Evolutionary conservation across 2,329 filamentous ascomycete species (phyloP), one percentile per base, ranked within the genome.

Genomic region (Hortaea sp.): DNA sequence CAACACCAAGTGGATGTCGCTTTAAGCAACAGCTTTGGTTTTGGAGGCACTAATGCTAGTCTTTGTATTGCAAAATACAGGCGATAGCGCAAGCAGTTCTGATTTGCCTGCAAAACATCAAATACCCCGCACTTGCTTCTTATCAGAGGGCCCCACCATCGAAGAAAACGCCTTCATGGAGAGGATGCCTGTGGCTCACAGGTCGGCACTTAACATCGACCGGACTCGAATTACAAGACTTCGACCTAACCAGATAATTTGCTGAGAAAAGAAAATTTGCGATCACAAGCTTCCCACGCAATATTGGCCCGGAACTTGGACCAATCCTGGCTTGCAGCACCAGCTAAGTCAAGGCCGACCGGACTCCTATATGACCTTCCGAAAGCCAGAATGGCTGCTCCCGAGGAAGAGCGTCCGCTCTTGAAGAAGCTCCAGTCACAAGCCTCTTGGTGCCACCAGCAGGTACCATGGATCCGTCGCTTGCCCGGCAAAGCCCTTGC

Each of bases 1-100:
- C 66, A 84, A 44, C 81, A 79, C 53, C 63, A 72, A 2, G 78
- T 97, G 7, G 70, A 79, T 47, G 82, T 90, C 20, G 86, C 85
- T 5, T 58, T 98, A 48, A 92, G 87, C 3, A 98, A 98, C 61
- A 97, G 90, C 63, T 98, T 98, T 68, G 92, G 92, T 0, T 98
- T 98, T 69, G 92, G 92, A 7, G 92, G 92, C 11, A 97, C 90
- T 1, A 98, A 98, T 69, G 89, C 90, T 38, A 88, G 81, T 45
- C 70, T 98, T 34, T 88, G 88, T 44, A 90, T 97, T 58, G 75
- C 75, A 6, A 75, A 70, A 44, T 56, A 54, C 39, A 46, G 41
- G 27, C 52, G 44, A 49, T 39, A 41, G 41, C 39, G n/a, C 32
- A 9, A 35, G 38, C 29, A 35, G n/a, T 35, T 35, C n/a, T n/a